Evolutionary conservation across 1,139 yeast genomes (phyloP), one percentile per base, ranked within the genome.

Genomic region (Geotrichum restrictum): DNA sequence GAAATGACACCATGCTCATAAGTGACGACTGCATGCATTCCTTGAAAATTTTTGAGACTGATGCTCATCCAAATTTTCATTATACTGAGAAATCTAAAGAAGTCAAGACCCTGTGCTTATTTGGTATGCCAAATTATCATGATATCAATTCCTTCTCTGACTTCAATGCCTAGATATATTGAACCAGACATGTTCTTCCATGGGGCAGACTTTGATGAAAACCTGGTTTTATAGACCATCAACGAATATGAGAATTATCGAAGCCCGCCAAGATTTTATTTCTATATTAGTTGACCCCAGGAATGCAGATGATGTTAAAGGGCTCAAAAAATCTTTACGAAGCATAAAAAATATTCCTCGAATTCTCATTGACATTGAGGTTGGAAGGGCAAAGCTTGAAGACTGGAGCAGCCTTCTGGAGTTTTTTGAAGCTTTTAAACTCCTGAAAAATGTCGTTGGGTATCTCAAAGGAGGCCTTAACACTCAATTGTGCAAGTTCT

Each of bases 151-250:
- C n/a, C n/a, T n/a, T n/a, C n/a, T 21, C 22, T 19, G 8, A 34
- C 8, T 2, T 38, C 13, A 5, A 19, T 5, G n/a, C 31, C 21
- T 10, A 50, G 56, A 48, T 18, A 52, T 62, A 7, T 14, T 62
- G 39, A 58, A 62, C 46, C 59, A 60, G 21, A 67, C 72, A 1
- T 62, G 63, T 5, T 63, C 75, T 0, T 59, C 60, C 2, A 57
- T 65, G 11, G 74, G 77, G 0, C 61, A 62, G 33, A 56, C 58
- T 14, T 51, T 72, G 3, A 54, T 74, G 36, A 63, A 60, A 37
- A 60, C 62, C 4, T 73, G 75, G 73, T 56, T 74, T 14, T 50
- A 65, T 16, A 65, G 68, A 37, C 78, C 78, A 0, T 57, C 71
- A 3, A 58, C 62, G 1, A 59, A 69, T 29, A 48, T 62, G 1